These are phyloP conservation scores for Sorghum bicolor DNA, from an alignment of 176 grass and related monocot species.

Conservation along the genomic window DNA sequence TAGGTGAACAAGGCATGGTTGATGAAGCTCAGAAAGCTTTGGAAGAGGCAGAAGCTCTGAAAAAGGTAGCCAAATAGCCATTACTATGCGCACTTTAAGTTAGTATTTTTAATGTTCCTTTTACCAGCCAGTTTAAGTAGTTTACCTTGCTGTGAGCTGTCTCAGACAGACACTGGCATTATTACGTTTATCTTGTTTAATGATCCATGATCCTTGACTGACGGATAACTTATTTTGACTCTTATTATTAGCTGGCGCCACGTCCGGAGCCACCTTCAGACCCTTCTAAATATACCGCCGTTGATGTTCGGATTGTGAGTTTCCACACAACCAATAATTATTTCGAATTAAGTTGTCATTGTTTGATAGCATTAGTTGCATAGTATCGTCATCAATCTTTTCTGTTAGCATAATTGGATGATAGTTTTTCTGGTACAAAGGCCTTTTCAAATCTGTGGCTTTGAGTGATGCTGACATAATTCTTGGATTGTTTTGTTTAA, in stretches of 20 bases:
- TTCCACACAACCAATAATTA: not conserved
- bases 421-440: not conserved
- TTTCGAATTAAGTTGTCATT: not conserved
- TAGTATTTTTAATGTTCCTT: slow-evolving; percentile 26
- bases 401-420: not conserved
- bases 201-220: slow-evolving; percentile 3
- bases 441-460: not conserved
- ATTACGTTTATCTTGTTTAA: slow-evolving; percentile 14
- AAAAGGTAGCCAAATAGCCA: slow-evolving; percentile 72
- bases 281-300: slow-evolving; percentile 61
- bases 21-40: slow-evolving; percentile 88
- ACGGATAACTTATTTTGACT: not conserved
- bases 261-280: slow-evolving; percentile 64
- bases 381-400: not conserved
- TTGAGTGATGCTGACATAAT: not conserved
- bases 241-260: slow-evolving; percentile 53
- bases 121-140: not conserved
- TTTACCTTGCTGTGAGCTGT: not conserved
- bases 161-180: not conserved
- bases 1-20: slow-evolving; percentile 95
- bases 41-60: slow-evolving; percentile 98
- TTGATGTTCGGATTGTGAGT: slow-evolving; percentile 99
- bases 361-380: not conserved
- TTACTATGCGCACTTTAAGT: slow-evolving; percentile 9
- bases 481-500: not conserved